phyloP scores from a whole-genome alignment of 257 asterid genomes.

The Jasminum sambac region DNA sequence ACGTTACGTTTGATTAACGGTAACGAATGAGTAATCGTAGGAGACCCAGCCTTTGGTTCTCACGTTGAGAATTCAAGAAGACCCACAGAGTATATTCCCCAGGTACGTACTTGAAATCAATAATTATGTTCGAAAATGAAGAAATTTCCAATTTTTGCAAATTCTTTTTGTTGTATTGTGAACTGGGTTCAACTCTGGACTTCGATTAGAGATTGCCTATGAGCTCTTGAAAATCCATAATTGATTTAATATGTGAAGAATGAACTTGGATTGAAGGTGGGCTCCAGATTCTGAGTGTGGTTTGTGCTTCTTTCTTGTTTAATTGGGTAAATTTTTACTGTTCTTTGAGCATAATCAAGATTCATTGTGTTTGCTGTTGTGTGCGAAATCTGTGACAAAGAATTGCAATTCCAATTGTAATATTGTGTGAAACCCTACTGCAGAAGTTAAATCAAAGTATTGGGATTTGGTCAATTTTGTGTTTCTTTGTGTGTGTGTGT shows the following conservation, averaged over 20 bases:
- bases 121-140: background rate
- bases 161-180: background rate
- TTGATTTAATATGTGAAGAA: constrained; percentile 1
- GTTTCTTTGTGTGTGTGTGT: background rate
- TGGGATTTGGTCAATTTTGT: background rate
- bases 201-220: background rate
- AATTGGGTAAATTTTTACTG: background rate
- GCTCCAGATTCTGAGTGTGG: background rate
- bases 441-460: background rate
- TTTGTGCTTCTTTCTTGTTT: background rate
- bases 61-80: constrained; percentile 16
- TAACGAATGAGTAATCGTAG: constrained; percentile 16
- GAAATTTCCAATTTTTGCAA: background rate
- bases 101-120: constrained; percentile 36
- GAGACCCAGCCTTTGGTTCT: constrained; percentile 15
- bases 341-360: background rate
- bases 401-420: background rate
- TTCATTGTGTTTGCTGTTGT: background rate
- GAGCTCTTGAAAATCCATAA: background rate
- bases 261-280: background rate
- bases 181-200: background rate
- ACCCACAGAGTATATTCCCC: constrained; percentile 22
- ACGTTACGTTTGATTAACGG: constrained; percentile 26
- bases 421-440: background rate
- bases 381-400: background rate